Base-by-base conservation (phyloP, 352 stramenopile genomes). In the Phytophthora sojae region DNA sequence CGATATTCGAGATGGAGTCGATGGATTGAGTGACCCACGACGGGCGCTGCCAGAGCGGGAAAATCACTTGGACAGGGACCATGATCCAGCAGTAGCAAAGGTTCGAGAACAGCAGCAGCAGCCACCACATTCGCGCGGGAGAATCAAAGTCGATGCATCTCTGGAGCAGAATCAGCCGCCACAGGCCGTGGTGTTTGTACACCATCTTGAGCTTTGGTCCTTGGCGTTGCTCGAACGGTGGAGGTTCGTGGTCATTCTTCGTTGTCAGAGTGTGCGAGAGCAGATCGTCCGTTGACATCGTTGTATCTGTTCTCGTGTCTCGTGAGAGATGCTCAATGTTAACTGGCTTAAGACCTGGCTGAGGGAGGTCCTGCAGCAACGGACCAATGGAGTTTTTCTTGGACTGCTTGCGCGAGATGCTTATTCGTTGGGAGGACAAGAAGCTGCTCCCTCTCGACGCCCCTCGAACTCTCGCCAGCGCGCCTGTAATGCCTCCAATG, bases 61-160 rank as follows among this genome's bases (percentile, higher is more conserved):
- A 51, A 51, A 51, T 51, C 19, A 51, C 45, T 6, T 51, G 45
- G 26, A 51, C 45, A 6, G 45, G 45, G 6, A 51, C 19, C 45
- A 51, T 51, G 17, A 51, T 51, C 45, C 45, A 51, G 19, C 45
- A 51, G 19, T 51, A 51, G 8, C 45, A 51, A 51, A 51, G 45
- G 19, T 51, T 51, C 2, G 45, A 51, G 19, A 51, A 26, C 7
- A 51, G 19, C n/a, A 51, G 6, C 15, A 51, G 12, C 14, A 51
- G 45, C 45, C 45, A 51, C 45, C 45, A 51, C 45, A 51, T 51
- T 2, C 45, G 45, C 8, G 19, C 45, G 5, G 45, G 45, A 4
- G 45, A 51, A 26, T 51, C n/a, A 6, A 51, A 51, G 19, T 51
- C 45, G 7, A 51, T 51, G 45, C 45, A 51, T 51, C 19, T 23